Percentiles rank a stretch among this genome's conserved stretches.
phyloP scores from a whole-genome alignment of 2,329 filamentous ascomycete genomes.

The Shiraia sp. region DNA sequence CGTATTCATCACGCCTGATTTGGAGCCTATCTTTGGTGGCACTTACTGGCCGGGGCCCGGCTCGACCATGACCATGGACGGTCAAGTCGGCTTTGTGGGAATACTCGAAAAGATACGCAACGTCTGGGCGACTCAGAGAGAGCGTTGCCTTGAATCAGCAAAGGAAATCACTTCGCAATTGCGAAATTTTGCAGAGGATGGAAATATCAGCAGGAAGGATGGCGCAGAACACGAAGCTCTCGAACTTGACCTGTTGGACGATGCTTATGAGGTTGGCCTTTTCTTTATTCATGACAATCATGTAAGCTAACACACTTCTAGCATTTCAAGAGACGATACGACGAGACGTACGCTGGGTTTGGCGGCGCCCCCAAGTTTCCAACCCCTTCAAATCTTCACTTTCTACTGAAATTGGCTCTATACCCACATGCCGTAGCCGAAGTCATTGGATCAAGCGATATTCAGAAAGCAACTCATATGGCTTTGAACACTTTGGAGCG shows the following conservation, averaged over 20 bases:
- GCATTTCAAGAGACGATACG: conserved; percentile 31
- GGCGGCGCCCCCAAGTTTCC: conserved; percentile 79
- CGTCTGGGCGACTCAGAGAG: conserved; percentile 81
- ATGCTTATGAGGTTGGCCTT: conserved; percentile 67
- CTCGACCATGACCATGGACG: conserved; percentile 53
- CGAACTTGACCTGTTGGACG: conserved; percentile 88
- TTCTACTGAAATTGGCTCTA: conserved; percentile 74
- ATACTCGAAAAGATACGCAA: conserved; percentile 77
- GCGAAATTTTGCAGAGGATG: conserved; percentile 85
- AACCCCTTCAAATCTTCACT: conserved; percentile 81
- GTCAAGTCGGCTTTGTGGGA: conserved; percentile 76
- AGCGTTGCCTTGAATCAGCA: conserved; percentile 80
- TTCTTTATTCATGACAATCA: conserved; percentile 46
- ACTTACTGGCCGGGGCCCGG: conserved; percentile 92
- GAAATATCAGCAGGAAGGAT: conserved; percentile 60
- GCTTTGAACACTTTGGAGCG: conserved; percentile 77
- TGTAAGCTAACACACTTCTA: conserved; percentile 6
- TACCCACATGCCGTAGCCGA: conserved; percentile 76
- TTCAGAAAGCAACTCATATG: conserved; percentile 74
- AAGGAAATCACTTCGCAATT: conserved; percentile 80
- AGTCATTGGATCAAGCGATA: conserved; percentile 84
- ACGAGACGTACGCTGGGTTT: conserved; percentile 62
- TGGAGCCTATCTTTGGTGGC: conserved; percentile 93
- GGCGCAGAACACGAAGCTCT: conserved; percentile 67
- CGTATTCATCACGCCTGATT: conserved; percentile 90